Base-by-base conservation (phyloP, 495 filamentous ascomycete species). In the Cetradonia linearis region DNA sequence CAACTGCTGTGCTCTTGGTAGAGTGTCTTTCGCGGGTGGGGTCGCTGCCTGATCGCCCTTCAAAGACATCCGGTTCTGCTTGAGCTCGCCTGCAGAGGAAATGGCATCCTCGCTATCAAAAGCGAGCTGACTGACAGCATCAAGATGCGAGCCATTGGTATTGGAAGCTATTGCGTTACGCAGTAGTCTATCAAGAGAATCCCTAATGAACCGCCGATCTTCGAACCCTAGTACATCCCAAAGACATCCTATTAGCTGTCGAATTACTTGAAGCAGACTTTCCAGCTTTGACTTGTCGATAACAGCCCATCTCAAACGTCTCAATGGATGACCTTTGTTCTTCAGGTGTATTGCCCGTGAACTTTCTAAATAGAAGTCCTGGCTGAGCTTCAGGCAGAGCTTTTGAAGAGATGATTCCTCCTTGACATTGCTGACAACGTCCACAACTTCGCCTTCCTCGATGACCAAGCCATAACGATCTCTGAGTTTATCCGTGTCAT, bases 231-330 rank as follows among this genome's bases (percentile, higher is more conserved):
- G 63, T 1, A 62, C 23, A 20, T 38, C 31, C 5, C 48, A 27
- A 9, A 65, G 60, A 34, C 60, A 28, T 2, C 56, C 42, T 31
- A 62, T 62, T 37, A 62, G 56, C 34, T 57, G 38, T 28, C 46
- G 31, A 36, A 65, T 59, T 53, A 63, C 63, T 27, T 16, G 30
- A 23, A 72, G 44, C 18, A 70, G 62, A 18, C 13, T 42, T 59
- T 62, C 48, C 14, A 70, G 34, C 50, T 65, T 69, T 9, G 36
- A 56, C 30, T 56, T 64, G 59, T 70, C 69, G 4, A 67, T 33
- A 11, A 58, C 58, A 2, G 66, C 69, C 69, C 67, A 70, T 40
- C n/a, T 60, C 58, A 13, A 68, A 30, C 44, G 60, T 63, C 56
- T 66, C 63, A 36, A 52, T 48, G 30, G 47, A n/a, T n/a, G n/a